A percentile compares a stretch with the other conserved stretches of the same genome.
Conservation (phyloP, 2,329 filamentous ascomycete species). For the Immersiporthe knoxdaviesiana region DNA sequence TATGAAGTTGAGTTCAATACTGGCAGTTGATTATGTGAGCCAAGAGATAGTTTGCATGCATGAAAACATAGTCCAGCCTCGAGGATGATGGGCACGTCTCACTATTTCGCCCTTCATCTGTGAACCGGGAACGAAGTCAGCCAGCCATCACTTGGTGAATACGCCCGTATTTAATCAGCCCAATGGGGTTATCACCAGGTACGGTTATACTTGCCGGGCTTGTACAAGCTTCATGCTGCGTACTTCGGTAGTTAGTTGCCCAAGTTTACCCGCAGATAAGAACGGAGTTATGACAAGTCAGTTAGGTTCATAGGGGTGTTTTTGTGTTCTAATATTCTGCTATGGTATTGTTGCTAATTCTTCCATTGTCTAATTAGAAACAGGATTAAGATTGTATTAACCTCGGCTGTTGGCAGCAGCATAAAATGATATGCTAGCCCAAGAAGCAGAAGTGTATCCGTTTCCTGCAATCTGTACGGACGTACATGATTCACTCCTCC, state of each 20-base stretch:
- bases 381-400: not conserved
- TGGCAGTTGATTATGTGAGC: not conserved
- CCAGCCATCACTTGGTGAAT: not conserved
- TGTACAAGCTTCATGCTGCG: not conserved
- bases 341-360: not conserved
- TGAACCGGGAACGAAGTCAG: not conserved
- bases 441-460: not conserved
- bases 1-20: too few species aligned
- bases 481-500: not conserved
- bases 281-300: not conserved
- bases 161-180: not conserved
- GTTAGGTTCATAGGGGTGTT: not conserved
- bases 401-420: not conserved
- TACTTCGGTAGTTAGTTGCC: not conserved
- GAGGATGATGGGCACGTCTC: not conserved
- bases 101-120: not conserved
- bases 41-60: not conserved
- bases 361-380: not conserved
- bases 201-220: not conserved
- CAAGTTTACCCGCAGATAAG: not conserved
- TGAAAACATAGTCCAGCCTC: too few species aligned
- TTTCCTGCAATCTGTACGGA: not conserved
- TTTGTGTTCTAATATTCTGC: not conserved
- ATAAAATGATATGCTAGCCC: not conserved
- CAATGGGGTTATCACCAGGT: not conserved